Percentiles rank a stretch among this genome's conserved stretches.
Evolutionary conservation across 257 asterid genomes (phyloP).

Genomic region (Fraxinus anomala): DNA sequence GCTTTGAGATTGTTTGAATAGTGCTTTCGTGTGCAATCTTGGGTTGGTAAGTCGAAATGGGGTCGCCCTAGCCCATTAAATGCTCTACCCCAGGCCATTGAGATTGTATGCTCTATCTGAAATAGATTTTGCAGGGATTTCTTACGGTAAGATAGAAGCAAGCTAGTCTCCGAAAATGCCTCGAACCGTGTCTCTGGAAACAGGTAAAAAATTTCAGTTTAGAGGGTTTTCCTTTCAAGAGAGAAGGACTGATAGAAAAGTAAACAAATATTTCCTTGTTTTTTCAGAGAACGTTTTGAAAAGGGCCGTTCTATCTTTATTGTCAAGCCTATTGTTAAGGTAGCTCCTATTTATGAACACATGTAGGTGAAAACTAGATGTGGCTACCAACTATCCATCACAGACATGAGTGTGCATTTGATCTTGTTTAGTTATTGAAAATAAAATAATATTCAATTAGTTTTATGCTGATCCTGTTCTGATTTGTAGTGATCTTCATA

Average conservation of each 20-base stretch:
- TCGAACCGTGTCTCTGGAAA: neutral
- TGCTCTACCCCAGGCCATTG: conserved; percentile 8
- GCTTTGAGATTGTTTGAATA: neutral
- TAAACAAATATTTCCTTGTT: neutral
- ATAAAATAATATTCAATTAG: neutral
- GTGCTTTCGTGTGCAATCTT: neutral
- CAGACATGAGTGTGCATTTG: neutral
- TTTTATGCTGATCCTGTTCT: conserved; percentile 3
- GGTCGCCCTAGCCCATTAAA: neutral
- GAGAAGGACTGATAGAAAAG: neutral
- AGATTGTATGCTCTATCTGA: conserved; percentile 2
- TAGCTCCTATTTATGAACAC: neutral
- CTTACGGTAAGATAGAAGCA: neutral
- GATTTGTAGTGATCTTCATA: conserved; percentile 2
- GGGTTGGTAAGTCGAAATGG: neutral
- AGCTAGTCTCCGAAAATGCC: neutral
- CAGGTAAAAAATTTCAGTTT: neutral
- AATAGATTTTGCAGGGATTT: neutral
- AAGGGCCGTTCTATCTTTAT: neutral
- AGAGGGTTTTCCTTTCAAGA: neutral
- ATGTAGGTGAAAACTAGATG: neutral
- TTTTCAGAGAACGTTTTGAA: neutral
- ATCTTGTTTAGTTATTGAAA: neutral
- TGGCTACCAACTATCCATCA: neutral
- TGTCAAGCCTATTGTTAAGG: neutral